Evolutionary conservation across 768 basidiomycete genomes (phyloP), one percentile per base, ranked within the genome.

Genomic region (Leccinellum luteum): DNA sequence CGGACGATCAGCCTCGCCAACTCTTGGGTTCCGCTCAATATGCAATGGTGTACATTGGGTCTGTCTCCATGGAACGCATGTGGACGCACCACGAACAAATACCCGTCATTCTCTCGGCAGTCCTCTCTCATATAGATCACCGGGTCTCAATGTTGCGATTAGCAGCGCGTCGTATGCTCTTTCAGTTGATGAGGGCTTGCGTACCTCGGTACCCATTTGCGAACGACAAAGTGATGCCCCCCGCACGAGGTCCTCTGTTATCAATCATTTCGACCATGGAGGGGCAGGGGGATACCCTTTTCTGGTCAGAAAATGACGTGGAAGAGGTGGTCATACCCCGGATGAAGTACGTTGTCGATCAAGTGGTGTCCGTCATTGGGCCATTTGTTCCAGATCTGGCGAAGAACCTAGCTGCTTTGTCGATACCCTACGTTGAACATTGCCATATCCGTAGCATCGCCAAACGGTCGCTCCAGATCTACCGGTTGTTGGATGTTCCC

Each of bases 391-490:
- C 89, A 9, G 76, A 79, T n/a, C 73, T 96, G 30, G 76, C 84
- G 35, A 83, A 87, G 54, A 78, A 82, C 47, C 93, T 95, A 86
- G 92, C 91, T 6, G 86, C 86, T 3, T 62, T 94, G 30, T 89
- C 91, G 10, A 74, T 97, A 56, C 74, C 79, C 28, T 97, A 95
- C 87, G 89, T 92, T 4, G 94, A 92, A 13, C 80, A 87, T 2
- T 96, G 93, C 66, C 89, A 91, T 15, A 92, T 93, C 59, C 85
- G 92, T 48, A 85, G 86, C 38, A 85, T 86, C 19, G 93, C 95
- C 3, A 92, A 90, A 74, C 83, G 94, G 31, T 95, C 94, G 10
- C 77, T 97, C 58, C 94, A 97, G 69, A 78, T 94, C n/a, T 94
- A 92, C 73, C 86, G 92, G 35, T 84, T 89, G 1, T 76, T 97